Base-by-base conservation (phyloP, 2,329 filamentous ascomycete species). In the Chrysoporthe deuterocubensis region DNA sequence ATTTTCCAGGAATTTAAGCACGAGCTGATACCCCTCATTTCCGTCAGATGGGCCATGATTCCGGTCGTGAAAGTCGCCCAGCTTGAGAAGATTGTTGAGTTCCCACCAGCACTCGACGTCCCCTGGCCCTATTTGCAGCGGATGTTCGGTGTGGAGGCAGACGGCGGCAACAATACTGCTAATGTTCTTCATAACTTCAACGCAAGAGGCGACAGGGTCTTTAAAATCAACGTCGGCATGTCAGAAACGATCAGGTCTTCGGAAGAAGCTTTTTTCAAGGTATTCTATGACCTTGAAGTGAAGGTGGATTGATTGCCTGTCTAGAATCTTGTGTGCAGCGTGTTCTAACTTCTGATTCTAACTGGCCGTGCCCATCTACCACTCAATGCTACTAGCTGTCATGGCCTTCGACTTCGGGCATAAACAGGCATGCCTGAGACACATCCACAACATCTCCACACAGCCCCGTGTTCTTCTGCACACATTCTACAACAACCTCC, bases 51-150 rank as follows among this genome's bases (percentile, higher is more conserved):
- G 52, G 52, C 52, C 13, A 56, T 56, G 52, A 56, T 56, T 34
- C 52, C 52, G 13, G 52, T 56, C n/a, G 52, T 56, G 6, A 56
- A 56, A 7, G 52, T 56, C 26, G 52, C 52, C 4, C 52, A 56
- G 52, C 52, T 56, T 13, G 52, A 56, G 26, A 21, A 26, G 26
- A 14, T 34, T 13, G 52, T 56, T 14, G 52, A 56, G 5, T 56
- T 56, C n/a, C 52, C 52, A 8, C 52, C n/a, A 21, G 52, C 26
- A 34, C 52, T 56, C 52, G 52, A 56, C 18, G 11, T 56, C 52
- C 52, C 52, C 26, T 56, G 52, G 52, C 26, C 52, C 18, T 26
- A 56, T 56, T n/a, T 56, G 8, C 52, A 56, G 14, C 52, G 52
- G 4, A 56, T 32, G 52, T 56, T 56, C 26, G 52, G 52, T 26